These are phyloP conservation scores for Lagenidium giganteum DNA, from an alignment of 352 stramenopile genomes.

Conservation along the genomic window DNA sequence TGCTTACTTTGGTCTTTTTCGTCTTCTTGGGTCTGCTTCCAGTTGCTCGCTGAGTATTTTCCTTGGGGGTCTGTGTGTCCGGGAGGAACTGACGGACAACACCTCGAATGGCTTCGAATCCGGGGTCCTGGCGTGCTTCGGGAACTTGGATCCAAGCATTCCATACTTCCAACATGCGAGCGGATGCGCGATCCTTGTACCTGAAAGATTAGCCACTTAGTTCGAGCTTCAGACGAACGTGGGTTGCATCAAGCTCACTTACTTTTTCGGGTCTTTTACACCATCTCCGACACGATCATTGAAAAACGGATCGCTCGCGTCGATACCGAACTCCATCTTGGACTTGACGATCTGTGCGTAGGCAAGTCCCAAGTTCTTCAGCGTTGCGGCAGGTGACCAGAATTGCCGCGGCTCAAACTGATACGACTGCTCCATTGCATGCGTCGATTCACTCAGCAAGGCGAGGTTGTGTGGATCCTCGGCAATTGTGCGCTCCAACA, in stretches of 20 bases:
- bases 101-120: slow-evolving; percentile 38
- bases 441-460: slow-evolving; percentile 64
- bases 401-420: slow-evolving; percentile 70
- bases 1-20: neutral
- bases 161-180: slow-evolving; percentile 72
- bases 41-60: too few relatives aligned
- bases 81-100: slow-evolving; percentile 51
- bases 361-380: slow-evolving; percentile 93
- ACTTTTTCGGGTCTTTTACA: slow-evolving; percentile 39
- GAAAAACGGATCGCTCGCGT: slow-evolving; percentile 34
- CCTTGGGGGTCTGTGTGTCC: neutral
- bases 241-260: neutral
- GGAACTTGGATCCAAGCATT: slow-evolving; percentile 46
- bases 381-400: slow-evolving; percentile 43
- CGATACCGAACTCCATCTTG: slow-evolving; percentile 32
- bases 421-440: slow-evolving; percentile 59
- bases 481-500: slow-evolving; percentile 83
- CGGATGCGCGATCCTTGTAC: slow-evolving; percentile 59
- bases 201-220: slow-evolving; percentile 12
- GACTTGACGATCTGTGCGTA: slow-evolving; percentile 92
- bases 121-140: slow-evolving; percentile 37
- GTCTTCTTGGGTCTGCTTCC: neutral
- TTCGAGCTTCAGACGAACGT: neutral
- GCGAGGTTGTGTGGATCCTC: slow-evolving; percentile 56
- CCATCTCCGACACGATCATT: slow-evolving; percentile 34